phyloP scores from a whole-genome alignment of 1,284 basidiomycete genomes.

The Cryptococcus sp. region DNA sequence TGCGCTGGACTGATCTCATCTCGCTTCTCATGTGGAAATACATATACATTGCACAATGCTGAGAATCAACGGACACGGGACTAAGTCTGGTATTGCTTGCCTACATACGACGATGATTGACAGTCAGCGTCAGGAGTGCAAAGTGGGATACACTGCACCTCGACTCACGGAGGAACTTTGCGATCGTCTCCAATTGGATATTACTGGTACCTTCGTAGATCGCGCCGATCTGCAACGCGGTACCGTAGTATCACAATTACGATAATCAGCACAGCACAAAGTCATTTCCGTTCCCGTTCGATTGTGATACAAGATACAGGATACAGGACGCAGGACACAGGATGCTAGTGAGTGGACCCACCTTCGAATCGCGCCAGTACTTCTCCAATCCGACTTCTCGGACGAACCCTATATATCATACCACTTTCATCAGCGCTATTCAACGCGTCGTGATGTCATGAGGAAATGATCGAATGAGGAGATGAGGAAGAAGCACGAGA shows the following conservation, averaged over 20 bases:
- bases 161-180: slow-evolving; percentile 68
- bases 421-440: background rate
- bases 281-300: slow-evolving; percentile 28
- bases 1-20: too few species aligned
- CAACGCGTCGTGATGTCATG: too few species aligned
- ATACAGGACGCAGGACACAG: too few species aligned
- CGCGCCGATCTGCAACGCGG: slow-evolving; percentile 59
- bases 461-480: too few species aligned
- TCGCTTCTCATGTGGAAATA: too few species aligned
- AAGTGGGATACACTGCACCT: background rate
- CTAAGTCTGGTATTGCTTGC: slow-evolving; percentile 25
- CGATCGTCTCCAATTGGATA: slow-evolving; percentile 95
- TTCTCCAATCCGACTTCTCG: slow-evolving; percentile 93
- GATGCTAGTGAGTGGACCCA: slow-evolving; percentile 54
- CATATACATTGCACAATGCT: too few species aligned
- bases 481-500: too few species aligned
- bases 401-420: slow-evolving; percentile 66
- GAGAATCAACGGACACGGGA: too few species aligned
- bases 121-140: background rate
- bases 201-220: slow-evolving; percentile 97
- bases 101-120: slow-evolving; percentile 1
- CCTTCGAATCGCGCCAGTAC: slow-evolving; percentile 92
- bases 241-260: slow-evolving; percentile 28
- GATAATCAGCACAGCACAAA: slow-evolving; percentile 22
- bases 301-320: too few species aligned